A percentile compares a stretch with the other conserved stretches of the same genome.
These are phyloP conservation scores for Drechslerella coelobrocha DNA, from an alignment of 2,329 filamentous ascomycete genomes.

Conservation along the genomic window DNA sequence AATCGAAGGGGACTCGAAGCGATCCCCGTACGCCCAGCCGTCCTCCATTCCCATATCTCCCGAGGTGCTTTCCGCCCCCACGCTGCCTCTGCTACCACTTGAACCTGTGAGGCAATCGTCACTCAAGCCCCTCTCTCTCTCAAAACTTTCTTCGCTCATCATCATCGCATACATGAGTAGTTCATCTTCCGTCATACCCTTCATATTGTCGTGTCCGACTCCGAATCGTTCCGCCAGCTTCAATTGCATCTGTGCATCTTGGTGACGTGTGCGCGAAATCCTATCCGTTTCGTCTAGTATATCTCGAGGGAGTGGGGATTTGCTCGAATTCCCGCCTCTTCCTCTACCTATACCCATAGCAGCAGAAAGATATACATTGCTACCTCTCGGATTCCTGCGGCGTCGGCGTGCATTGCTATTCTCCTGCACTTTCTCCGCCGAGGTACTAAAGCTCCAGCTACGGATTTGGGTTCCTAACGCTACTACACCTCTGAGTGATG, in stretches of 20 bases:
- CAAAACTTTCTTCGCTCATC: slow-evolving; percentile 69
- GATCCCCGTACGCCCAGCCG: slow-evolving; percentile 38
- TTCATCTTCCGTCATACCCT: slow-evolving; percentile 71
- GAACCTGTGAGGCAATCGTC: slow-evolving; percentile 56
- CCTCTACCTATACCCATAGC: slow-evolving; percentile 54
- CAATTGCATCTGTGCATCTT: slow-evolving; percentile 69
- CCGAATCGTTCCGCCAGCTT: slow-evolving; percentile 82
- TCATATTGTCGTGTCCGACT: slow-evolving; percentile 67
- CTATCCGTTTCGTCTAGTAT: slow-evolving; percentile 87
- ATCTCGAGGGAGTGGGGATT: slow-evolving; percentile 74
- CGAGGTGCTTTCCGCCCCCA: slow-evolving; percentile 55
- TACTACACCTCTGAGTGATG: slow-evolving; percentile 81
- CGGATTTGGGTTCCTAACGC: slow-evolving; percentile 85
- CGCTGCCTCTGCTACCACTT: slow-evolving; percentile 51
- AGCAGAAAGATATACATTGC: slow-evolving; percentile 8
- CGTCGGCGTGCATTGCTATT: slow-evolving; percentile 62
- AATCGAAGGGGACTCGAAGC: slow-evolving; percentile 9
- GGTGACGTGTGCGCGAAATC: slow-evolving; percentile 59
- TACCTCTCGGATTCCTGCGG: slow-evolving; percentile 61
- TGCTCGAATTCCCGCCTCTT: slow-evolving; percentile 69
- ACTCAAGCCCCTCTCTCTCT: slow-evolving; percentile 63
- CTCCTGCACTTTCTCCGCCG: slow-evolving; percentile 73
- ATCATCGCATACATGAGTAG: slow-evolving; percentile 71
- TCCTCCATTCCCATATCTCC: slow-evolving; percentile 28
- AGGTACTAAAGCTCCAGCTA: slow-evolving; percentile 92